A percentile compares a stretch with the other conserved stretches of the same genome.
Conservation (phyloP, 352 stramenopile genomes). For the Phytophthora foliorum region DNA sequence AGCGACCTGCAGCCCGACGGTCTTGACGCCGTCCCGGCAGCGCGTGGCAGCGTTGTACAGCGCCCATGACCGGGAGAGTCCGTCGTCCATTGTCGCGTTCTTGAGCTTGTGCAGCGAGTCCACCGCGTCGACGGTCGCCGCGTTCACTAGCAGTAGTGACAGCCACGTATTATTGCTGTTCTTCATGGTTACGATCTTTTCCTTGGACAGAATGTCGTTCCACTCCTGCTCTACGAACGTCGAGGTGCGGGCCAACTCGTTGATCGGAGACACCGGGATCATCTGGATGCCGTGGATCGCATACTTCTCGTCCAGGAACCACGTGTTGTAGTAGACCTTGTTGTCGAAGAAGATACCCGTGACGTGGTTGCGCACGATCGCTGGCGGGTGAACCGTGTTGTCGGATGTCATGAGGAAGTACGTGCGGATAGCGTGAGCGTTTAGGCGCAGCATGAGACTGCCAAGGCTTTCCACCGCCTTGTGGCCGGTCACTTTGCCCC, state of each 20-base stretch:
- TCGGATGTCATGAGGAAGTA: conserved; percentile 75
- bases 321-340: conserved; percentile 79
- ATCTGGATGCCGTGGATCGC: conserved; percentile 88
- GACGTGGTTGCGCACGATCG: conserved; percentile 77
- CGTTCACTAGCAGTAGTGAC: conserved; percentile 79
- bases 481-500: conserved; percentile 64
- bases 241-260: conserved; percentile 67
- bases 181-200: conserved; percentile 50
- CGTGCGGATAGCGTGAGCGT: conserved; percentile 66
- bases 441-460: conserved; percentile 79
- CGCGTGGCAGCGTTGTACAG: conserved; percentile 76
- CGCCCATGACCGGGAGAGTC: conserved; percentile 70
- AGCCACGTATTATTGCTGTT: conserved; percentile 65
- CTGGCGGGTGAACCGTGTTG: conserved; percentile 71
- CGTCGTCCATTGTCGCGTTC: conserved; percentile 71
- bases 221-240: conserved; percentile 80
- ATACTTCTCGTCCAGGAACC: conserved; percentile 73
- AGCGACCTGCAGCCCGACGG: conserved; percentile 3
- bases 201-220: conserved; percentile 76
- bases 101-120: conserved; percentile 55
- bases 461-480: conserved; percentile 71
- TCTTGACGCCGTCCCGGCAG: conserved; percentile 26
- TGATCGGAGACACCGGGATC: conserved; percentile 79
- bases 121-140: conserved; percentile 63
- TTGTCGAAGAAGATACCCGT: conserved; percentile 85